These are phyloP conservation scores for Dendrobium chrysotoxum DNA, from an alignment of 106 monocot species.

Conservation along the genomic window DNA sequence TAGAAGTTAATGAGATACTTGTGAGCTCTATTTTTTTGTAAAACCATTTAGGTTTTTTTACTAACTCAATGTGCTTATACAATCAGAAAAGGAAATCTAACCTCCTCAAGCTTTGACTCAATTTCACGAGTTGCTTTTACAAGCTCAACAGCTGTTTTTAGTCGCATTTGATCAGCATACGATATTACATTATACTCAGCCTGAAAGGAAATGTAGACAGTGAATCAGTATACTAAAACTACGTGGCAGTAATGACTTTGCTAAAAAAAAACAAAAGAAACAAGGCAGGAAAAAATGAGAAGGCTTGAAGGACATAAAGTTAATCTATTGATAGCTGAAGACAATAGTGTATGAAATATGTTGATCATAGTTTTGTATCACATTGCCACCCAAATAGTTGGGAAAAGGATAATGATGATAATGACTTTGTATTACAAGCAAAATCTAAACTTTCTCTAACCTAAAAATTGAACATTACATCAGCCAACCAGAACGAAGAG, in stretches of 20 bases:
- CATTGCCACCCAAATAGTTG: neutral
- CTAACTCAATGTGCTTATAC: neutral
- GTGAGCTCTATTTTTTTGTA: neutral
- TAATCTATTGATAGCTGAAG: neutral
- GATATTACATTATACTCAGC: slow-evolving; percentile 86
- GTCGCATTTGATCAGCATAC: slow-evolving; percentile 80
- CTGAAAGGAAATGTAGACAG: slow-evolving; percentile 24
- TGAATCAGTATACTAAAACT: neutral
- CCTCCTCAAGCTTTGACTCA: slow-evolving; percentile 82
- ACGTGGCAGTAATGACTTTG: neutral
- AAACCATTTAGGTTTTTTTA: neutral
- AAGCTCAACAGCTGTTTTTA: slow-evolving; percentile 86
- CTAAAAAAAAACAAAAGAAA: neutral
- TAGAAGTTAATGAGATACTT: neutral
- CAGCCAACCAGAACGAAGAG: too few species aligned
- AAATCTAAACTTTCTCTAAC: neutral
- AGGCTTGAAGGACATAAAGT: neutral
- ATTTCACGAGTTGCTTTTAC: slow-evolving; percentile 80
- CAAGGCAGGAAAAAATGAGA: neutral
- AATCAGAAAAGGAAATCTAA: slow-evolving; percentile 13
- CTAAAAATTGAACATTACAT: neutral
- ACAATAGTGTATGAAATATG: neutral
- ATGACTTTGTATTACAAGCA: neutral
- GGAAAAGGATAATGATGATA: neutral
- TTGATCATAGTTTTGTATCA: neutral